Evolutionary conservation across 305 asterid species (phyloP).

Genomic region (Fraxinus floribunda): DNA sequence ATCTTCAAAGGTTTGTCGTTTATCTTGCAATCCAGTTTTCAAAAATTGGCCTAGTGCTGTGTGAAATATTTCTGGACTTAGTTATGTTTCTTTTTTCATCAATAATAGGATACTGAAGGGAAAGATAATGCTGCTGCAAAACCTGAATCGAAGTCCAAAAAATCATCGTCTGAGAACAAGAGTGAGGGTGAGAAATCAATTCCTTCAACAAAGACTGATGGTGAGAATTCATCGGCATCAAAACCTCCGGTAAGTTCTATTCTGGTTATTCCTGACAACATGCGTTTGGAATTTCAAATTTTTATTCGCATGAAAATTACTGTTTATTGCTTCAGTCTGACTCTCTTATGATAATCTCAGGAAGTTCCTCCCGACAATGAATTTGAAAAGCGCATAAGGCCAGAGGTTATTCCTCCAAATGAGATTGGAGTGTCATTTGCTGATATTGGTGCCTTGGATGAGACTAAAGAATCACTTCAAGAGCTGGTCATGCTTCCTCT

Average conservation of each 20-base stretch:
- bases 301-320: neutral
- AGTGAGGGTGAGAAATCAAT: slow-evolving; percentile 59
- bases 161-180: slow-evolving; percentile 46
- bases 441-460: slow-evolving; percentile 85
- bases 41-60: slow-evolving; percentile 1
- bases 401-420: slow-evolving; percentile 89
- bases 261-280: neutral
- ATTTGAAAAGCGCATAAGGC: slow-evolving; percentile 91
- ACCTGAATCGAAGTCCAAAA: slow-evolving; percentile 53
- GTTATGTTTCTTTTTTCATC: slow-evolving; percentile 20
- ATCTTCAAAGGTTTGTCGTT: slow-evolving; percentile 58
- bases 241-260: slow-evolving; percentile 61
- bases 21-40: slow-evolving; percentile 17
- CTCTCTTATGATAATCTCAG: slow-evolving; percentile 42
- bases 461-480: slow-evolving; percentile 92
- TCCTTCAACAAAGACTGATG: slow-evolving; percentile 50
- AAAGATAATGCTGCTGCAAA: slow-evolving; percentile 46
- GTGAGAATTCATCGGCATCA: slow-evolving; percentile 42
- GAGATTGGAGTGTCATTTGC: slow-evolving; percentile 87
- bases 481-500: slow-evolving; percentile 99
- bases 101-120: slow-evolving; percentile 40
- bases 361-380: slow-evolving; percentile 91
- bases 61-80: neutral
- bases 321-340: neutral
- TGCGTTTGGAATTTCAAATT: neutral